A percentile compares a stretch with the other conserved stretches of the same genome.
Conservation (phyloP, 164 flowering plant species). For the Vitis amurensis region DNA sequence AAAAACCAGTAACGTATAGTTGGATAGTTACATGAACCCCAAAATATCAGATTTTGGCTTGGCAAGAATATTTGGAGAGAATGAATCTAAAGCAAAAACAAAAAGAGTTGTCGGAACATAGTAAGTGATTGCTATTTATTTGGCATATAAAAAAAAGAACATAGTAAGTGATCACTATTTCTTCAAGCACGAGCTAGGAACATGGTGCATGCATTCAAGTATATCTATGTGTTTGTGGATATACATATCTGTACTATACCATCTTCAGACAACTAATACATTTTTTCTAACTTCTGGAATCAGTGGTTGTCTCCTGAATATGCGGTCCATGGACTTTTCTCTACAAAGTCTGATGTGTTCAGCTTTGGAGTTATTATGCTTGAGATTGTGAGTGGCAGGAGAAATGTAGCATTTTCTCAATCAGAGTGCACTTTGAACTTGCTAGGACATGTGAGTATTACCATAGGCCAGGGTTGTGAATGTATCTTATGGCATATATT, state of each 20-base stretch:
- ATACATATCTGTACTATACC: too few relatives aligned
- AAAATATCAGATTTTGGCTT: slow-evolving; percentile 15
- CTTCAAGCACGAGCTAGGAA: too few relatives aligned
- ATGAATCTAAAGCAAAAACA: not conserved
- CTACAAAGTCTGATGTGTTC: slow-evolving; percentile 11
- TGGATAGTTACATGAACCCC: slow-evolving; percentile 11
- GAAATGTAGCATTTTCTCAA: not conserved
- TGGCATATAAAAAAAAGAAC: not conserved
- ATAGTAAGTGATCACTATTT: not conserved
- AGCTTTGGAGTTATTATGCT: slow-evolving; percentile 13
- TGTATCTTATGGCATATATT: too few relatives aligned
- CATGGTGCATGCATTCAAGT: too few relatives aligned
- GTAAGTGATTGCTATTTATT: not conserved
- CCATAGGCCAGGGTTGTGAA: not conserved
- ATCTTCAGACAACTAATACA: too few relatives aligned
- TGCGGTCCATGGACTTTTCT: slow-evolving; percentile 9
- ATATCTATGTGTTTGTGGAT: too few relatives aligned
- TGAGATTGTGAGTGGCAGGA: slow-evolving; percentile 13
- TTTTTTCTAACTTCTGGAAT: not conserved
- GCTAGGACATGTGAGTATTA: slow-evolving; percentile 8
- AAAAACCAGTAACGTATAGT: slow-evolving; percentile 7
- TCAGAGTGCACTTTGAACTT: not conserved
- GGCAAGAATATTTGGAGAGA: slow-evolving; percentile 5
- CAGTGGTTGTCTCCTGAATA: slow-evolving; percentile 23
- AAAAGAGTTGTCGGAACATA: slow-evolving; percentile 12